Conservation (phyloP, 2,329 filamentous ascomycete species). For the Boeremia lycopersici region DNA sequence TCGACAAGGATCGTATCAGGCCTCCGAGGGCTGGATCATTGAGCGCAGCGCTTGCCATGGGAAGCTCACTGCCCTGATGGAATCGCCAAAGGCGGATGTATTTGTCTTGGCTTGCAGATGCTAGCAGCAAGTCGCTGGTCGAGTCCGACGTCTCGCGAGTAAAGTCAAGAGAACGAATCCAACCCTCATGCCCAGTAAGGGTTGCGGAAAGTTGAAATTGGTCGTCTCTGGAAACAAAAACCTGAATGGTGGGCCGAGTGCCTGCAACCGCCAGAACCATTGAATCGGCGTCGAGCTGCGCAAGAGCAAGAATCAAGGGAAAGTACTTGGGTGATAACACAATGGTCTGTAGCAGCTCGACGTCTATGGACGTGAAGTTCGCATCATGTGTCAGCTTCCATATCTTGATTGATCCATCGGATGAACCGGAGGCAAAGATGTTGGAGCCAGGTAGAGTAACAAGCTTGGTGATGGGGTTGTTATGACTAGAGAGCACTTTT, state of each 20-base stretch:
- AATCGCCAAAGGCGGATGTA: conserved; percentile 94
- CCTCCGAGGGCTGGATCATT: conserved; percentile 63
- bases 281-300: conserved; percentile 61
- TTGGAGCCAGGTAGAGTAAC: conserved; percentile 53
- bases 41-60: conserved; percentile 60
- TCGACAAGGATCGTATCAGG: conserved; percentile 77
- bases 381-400: conserved; percentile 66
- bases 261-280: conserved; percentile 83
- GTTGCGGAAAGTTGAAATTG: conserved; percentile 76
- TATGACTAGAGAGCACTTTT: conserved; percentile 67
- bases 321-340: conserved; percentile 78
- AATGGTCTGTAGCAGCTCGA: conserved; percentile 59
- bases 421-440: conserved; percentile 64
- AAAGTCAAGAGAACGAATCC: conserved; percentile 88
- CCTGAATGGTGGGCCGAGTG: conserved; percentile 79
- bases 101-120: conserved; percentile 96
- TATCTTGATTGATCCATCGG: conserved; percentile 66
- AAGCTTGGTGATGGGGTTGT: conserved; percentile 74
- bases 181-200: conserved; percentile 88
- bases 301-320: conserved; percentile 76
- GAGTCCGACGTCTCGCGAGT: conserved; percentile 62
- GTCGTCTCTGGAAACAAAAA: conserved; percentile 67
- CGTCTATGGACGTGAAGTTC: conserved; percentile 31
- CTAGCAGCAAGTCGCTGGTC: conserved; percentile 75
- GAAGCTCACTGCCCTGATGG: conserved; percentile 70